Evolutionary conservation across 1,284 basidiomycete species (phyloP), one percentile per base, ranked within the genome.

Genomic region (Caloboletus inedulis): DNA sequence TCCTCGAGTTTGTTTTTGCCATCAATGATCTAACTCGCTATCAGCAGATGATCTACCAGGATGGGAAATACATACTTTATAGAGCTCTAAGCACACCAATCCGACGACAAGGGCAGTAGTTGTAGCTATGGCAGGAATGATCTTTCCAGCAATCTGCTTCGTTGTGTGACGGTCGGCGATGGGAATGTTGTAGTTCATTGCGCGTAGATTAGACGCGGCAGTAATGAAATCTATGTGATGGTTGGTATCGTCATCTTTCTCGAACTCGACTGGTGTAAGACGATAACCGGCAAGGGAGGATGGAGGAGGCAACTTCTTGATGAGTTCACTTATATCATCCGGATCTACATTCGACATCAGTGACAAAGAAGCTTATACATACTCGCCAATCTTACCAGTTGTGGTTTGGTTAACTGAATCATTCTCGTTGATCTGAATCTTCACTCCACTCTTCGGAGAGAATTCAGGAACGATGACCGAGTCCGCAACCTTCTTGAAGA

Each of bases 201-300:
- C 97, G 43, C 97, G 91, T 57, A 99, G 80, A 77, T 99, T 99
- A 47, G 96, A 98, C 3, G 97, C 91, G 7, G 97, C 91, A 34
- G 95, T 98, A 74, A 99, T 98, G 72, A 99, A 99, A 75, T 98
- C 97, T 69, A 99, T 98, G 74, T 99, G 97, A 74, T 92, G 85
- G 74, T 99, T 99, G 39, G 86, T 85, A 70, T 99, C 97, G 66
- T 99, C 96, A 70, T 99, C 97, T 77, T 99, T 99, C 78, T 99
- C 97, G 66, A 99, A 99, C 68, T 98, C 95, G 51, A 96, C 94
- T 4, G 97, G 93, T 53, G 81, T 89, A 52, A 99, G 80, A 54
- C 96, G 89, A 77, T 96, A 98, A 30, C 97, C 97, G 35, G 91
- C 94, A 43, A 99, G 75, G 18, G 92, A 91, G 4, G 92, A 90